Evolutionary conservation across 1,284 basidiomycete species (phyloP), one percentile per base, ranked within the genome.

Genomic region (Dichomitus squalens): DNA sequence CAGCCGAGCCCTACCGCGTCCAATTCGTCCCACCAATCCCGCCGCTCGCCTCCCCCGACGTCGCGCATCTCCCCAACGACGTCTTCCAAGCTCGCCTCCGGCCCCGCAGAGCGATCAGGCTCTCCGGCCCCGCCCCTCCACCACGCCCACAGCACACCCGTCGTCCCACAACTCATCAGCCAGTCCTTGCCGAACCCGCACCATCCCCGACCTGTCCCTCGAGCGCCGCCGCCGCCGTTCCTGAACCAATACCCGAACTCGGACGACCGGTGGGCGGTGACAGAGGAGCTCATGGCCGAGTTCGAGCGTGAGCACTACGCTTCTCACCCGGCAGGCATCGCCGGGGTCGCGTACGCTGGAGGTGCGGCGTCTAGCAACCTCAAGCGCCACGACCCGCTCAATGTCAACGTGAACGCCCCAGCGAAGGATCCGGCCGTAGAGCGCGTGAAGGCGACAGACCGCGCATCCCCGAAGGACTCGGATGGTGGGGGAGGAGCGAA

Each of bases 281-380:
- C 87, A 0, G 82, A 84, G 35, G 84, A 89, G 63, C 75, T 89
- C 27, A 75, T 88, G 70, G 85, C 83, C 25, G 85, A 88, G 60
- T 86, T 89, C 61, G 87, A 88, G 67, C 79, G 82, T 34, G 72
- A 70, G 57, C 68, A 59, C 61, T 59, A 57, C 54, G 54, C 34
- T 38, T 60, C 57, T 43, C 59, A 60, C 31, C 58, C 75, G 7
- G 72, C 74, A 40, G 80, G 79, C 20, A 78, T 74, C 58, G 71
- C 76, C 39, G 79, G 81, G 60, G 76, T 82, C 14, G 80, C 79
- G 12, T 83, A 80, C 66, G 80, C 80, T 36, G 81, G 80, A 46
- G 81, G 79, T 55, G 80, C 79, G 16, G 70, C 68, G 21, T 70
- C 69, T 52, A 59, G 70, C 57, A 70, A 69, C 57, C 70, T 74